These are phyloP conservation scores for Pythium sukuiense DNA, from an alignment of 352 stramenopile genomes.

Conservation along the genomic window DNA sequence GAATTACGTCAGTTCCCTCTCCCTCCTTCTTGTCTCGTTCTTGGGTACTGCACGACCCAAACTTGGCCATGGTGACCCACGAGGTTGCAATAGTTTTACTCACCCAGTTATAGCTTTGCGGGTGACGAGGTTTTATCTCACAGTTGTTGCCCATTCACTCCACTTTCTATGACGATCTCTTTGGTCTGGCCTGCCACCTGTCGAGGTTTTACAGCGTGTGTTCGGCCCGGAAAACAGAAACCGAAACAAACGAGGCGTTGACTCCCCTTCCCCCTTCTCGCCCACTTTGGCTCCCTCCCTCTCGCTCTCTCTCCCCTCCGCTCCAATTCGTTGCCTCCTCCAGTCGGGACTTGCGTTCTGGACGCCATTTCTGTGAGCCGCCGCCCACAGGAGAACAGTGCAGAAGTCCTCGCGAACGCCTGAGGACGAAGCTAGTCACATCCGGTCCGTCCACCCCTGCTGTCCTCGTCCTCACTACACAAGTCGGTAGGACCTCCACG, in stretches of 20 bases:
- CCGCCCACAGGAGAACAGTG: background rate
- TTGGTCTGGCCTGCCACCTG: background rate
- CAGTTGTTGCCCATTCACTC: background rate
- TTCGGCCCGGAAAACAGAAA: conserved; percentile 4
- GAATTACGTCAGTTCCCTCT: conserved; percentile 4
- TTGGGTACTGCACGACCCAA: conserved; percentile 15
- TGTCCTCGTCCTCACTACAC: background rate
- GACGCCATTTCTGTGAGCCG: conserved; percentile 15
- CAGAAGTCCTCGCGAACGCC: background rate
- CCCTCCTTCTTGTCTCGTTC: conserved; percentile 10
- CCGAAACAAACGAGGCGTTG: conserved; percentile 24
- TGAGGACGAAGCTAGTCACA: background rate
- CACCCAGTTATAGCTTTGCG: conserved; percentile 28
- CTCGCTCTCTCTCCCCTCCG: conserved; percentile 10
- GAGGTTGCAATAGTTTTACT: conserved; percentile 26
- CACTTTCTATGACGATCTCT: conserved; percentile 9
- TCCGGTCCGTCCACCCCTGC: background rate
- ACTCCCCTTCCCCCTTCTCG: background rate
- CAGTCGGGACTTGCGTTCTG: background rate
- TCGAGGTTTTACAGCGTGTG: conserved; percentile 23
- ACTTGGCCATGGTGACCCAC: background rate
- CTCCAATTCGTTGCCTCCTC: conserved; percentile 1
- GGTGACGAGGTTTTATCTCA: conserved; percentile 22
- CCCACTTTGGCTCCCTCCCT: background rate
- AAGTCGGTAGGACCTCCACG: background rate